Conservation (phyloP, 78 protist genomes). For the slime mould (Dictyostelium discoideum) region dicty_2.7 NC_007088.5:944501-945000, state of each 20-base stretch:
- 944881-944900: neutral
- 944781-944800: conserved; percentile 91
- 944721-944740: conserved; percentile 27
- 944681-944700: conserved; percentile 92
- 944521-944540: conserved; percentile 91
- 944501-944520: conserved; percentile 92
- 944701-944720: conserved; percentile 88
- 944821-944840: conserved; percentile 80
- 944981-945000: neutral
- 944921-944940: too few relatives aligned
- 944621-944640: too few relatives aligned
- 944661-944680: too few relatives aligned
- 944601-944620: neutral
- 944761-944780: conserved; percentile 94
- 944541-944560: too few relatives aligned
- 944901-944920: neutral
- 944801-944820: conserved; percentile 94
- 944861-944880: neutral
- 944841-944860: neutral
- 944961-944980: neutral
- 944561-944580: neutral
- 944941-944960: too few relatives aligned
- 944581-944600: neutral
- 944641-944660: too few relatives aligned
- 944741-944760: conserved; percentile 81